Base-by-base conservation (phyloP, 177 flowering plant species). In the Tripterygium wilfordii region DNA sequence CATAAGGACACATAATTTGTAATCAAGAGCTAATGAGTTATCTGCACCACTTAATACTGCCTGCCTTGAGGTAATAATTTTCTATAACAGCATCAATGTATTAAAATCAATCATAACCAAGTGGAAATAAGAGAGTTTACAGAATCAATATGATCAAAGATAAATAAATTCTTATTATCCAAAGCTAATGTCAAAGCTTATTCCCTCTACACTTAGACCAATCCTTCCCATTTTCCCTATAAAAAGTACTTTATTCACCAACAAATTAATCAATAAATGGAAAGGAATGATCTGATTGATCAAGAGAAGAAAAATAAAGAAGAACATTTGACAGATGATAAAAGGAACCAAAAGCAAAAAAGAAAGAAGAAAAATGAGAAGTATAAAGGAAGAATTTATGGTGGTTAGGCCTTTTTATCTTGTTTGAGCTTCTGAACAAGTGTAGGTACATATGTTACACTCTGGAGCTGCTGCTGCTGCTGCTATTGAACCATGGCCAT, bases 401-500 rank as follows among this genome's bases (percentile, higher is more conserved):
- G n/a, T n/a, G n/a, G 35, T 48, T 21, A 22, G 41, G 29, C 30
- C 36, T 48, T 36, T 47, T 16, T 28, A 9, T 28, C 9, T 28
- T 5, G 12, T 33, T 35, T 43, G 39, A 36, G 39, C 49, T 44
- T 49, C 25, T 54, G 60, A 37, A 66, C 49, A 54, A 42, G 60
- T 29, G n/a, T 57, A 63, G 43, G 50, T 64, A 66, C 70, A 65
- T 68, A 68, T 75, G 74, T 68, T 75, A 60, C 74, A 69, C n/a
- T 30, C 37, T 41, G 45, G 9, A 24, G 20, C 26, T 0, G 16
- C 9, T 17, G 4, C 10, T 6, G 26, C 23, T 21, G 24, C 1
- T 10, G 20, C 20, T 56, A 72, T 28, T 70, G 78, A 66, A 81
- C 83, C 82, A 78, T 64, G 48, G 83, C 72, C 60, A 74, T 28